Base-by-base conservation (phyloP, 2,329 filamentous ascomycete genomes). In the Penicillium sp. region DNA sequence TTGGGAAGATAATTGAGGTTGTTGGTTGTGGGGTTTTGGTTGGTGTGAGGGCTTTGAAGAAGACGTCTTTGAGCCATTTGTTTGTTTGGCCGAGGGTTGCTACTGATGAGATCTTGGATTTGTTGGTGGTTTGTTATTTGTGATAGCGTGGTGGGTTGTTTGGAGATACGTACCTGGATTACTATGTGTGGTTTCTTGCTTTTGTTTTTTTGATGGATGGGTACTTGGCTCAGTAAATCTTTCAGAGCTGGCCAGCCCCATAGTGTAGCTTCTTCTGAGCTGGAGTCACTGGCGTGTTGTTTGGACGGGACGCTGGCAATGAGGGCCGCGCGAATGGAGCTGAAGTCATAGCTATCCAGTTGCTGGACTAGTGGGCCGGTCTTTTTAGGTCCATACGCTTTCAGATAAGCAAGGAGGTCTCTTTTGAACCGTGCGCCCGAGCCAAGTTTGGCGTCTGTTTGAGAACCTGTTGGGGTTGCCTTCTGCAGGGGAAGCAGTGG, bases 1-100 rank as follows among this genome's bases (percentile, higher is more conserved):
- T 93, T 0, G 92, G 92, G 64, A 93, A 96, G 5, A 96, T 82
- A 38, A 96, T 81, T 50, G 86, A 88, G 86, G 82, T 21, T 73
- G 75, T 1, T 27, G 19, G 6, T 41, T 31, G 43, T 42, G 19
- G 37, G 13, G 19, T 45, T 15, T 62, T 19, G 37, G 48, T 54
- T 50, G 66, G 69, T 42, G 67, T 75, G 49, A 77, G 72, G 43
- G 72, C 75, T 52, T 70, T 74, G 67, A 89, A 89, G 17, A 90
- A 76, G 0, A 84, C 87, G 25, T 85, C 81, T 50, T 82, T 82
- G 0, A 96, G 77, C 91, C 91, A 96, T 52, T 81, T 84, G 51
- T 91, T 84, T 9, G 81, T 87, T 27, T 81, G 78, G 0, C 89
- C 90, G 0, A 96, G 79, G 0, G 90, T 91, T 2, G 91, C 91